phyloP scores from a whole-genome alignment of 257 asterid species.

The Lycium ferocissimum region DNA sequence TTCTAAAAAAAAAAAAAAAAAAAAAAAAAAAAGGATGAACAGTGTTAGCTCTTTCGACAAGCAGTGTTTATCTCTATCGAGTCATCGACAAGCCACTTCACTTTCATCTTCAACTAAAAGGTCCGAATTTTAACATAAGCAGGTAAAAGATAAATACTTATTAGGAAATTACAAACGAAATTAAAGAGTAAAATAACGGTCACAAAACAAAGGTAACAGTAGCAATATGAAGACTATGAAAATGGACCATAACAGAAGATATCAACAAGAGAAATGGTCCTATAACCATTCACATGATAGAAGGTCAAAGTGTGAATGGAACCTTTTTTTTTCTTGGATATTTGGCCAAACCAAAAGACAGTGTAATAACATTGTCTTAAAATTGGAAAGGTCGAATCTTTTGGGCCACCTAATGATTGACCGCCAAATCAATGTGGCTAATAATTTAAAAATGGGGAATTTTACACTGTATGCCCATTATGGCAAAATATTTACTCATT shows the following conservation, averaged over 20 bases:
- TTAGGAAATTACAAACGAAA: not conserved
- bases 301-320: not conserved
- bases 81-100: not conserved
- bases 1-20: no score
- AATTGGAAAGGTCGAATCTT: not conserved
- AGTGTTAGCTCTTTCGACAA: no score
- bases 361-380: not conserved
- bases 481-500: no score
- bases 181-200: not conserved
- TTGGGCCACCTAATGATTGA: constrained; percentile 12
- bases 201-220: not conserved
- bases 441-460: not conserved
- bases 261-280: not conserved
- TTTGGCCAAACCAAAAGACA: not conserved
- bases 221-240: no score
- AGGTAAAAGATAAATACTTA: no score
- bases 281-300: not conserved
- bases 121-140: not conserved
- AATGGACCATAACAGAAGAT: no score
- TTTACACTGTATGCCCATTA: no score
- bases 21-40: no score
- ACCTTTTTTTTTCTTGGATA: not conserved
- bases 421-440: not conserved
- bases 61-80: not conserved
- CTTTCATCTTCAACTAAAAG: not conserved